Evolutionary conservation across 441 rosid species (phyloP), one percentile per base, ranked within the genome.

Genomic region (Melianthus villosus): DNA sequence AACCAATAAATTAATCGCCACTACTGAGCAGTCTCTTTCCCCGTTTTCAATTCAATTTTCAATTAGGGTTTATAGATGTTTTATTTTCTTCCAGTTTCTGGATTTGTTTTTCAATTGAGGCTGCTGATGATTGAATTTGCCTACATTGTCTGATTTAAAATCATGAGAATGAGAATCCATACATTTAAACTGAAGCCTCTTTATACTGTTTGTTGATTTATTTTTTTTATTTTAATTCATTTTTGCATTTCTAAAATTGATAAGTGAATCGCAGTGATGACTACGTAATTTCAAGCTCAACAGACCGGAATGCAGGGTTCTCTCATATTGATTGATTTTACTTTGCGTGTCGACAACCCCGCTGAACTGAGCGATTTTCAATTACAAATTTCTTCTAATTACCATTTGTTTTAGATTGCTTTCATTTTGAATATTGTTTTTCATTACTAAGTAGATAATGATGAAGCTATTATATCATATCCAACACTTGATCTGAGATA

Each of bases 401-500:
- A 1, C 3, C 35, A 31, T 1, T 31, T 31, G 35, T 11, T 10
- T 12, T 1, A 7, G 2, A 9, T 31, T 31, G 16, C 18, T 10
- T 8, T 1, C 41, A 0, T 4, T 36, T 2, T 10, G 18, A n/a
- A n/a, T 15, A 34, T 20, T 4, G 4, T 15, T 6, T 3, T 1
- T 6, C 2, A 15, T 9, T 35, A 16, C n/a, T n/a, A n/a, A n/a
- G n/a, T n/a, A 3, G 72, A 45, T 57, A 54, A 62, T 56, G 72
- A 74, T 74, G 83, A 79, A 64, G 79, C 72, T 47, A 30, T 41
- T 7, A 19, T 16, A n/a, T 32, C 7, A 54, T 62, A 62, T 82
- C 89, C 89, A 75, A 82, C 89, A 73, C 82, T 82, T 82, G 82
- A 73, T 64, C 93, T 72, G 87, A 75, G 67, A 34, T 56, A 9